Percentiles rank a stretch among this genome's conserved stretches.
Evolutionary conservation across 192 early-diverging fungal genomes (phyloP).

Genomic region (Podila horticola): DNA sequence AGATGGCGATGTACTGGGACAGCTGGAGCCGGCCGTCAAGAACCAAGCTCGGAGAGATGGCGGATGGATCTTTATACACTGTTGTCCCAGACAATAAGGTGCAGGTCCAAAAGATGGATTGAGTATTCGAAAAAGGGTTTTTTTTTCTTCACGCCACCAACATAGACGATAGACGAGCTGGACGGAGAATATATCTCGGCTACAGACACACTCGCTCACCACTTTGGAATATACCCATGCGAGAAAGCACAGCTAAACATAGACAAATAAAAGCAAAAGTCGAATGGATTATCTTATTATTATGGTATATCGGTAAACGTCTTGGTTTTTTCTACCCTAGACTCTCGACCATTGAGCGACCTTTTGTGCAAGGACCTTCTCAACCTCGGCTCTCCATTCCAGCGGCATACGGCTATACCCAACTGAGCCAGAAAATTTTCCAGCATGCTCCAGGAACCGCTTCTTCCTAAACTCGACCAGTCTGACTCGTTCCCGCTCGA

Average conservation of each 20-base stretch:
- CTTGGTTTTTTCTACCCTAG: neutral
- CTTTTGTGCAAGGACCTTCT: conserved; percentile 1
- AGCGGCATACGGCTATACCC: conserved; percentile 2
- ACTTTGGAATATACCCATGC: no score
- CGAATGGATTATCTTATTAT: neutral
- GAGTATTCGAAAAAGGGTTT: neutral
- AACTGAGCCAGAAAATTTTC: neutral
- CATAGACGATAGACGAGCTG: no score
- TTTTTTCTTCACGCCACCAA: no score
- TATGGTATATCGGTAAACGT: neutral
- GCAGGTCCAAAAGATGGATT: neutral
- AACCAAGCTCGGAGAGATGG: neutral
- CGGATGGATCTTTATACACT: neutral
- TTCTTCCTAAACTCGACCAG: neutral
- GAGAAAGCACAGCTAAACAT: no score
- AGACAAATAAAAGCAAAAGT: neutral
- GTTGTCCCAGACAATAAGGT: neutral
- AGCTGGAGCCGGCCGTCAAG: neutral
- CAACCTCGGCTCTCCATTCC: neutral
- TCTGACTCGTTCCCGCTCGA: neutral
- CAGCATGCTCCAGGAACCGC: neutral
- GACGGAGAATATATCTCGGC: no score
- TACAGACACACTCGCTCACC: no score
- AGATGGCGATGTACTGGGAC: conserved; percentile 80
- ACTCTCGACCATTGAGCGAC: neutral